Percentiles rank a stretch among this genome's conserved stretches.
phyloP scores from a whole-genome alignment of 768 basidiomycete species.

The Auricularia cornea region DNA sequence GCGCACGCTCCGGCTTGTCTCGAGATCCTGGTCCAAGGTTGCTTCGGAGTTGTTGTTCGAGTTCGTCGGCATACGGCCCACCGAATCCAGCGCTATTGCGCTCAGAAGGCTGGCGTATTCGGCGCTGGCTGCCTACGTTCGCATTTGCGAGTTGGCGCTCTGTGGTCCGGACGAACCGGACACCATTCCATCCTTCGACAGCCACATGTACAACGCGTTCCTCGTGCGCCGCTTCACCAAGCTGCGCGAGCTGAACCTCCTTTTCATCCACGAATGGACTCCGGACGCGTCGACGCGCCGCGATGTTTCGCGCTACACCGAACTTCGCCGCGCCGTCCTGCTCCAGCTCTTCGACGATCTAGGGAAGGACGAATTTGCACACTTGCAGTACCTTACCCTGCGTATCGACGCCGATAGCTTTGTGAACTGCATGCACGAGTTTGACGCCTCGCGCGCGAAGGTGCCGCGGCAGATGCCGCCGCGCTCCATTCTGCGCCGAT shows the following conservation, averaged over 20 bases:
- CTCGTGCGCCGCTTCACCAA: not conserved
- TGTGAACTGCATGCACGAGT: not conserved
- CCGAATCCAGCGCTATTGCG: not conserved
- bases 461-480: not conserved
- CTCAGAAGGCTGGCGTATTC: not conserved
- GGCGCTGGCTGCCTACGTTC: not conserved
- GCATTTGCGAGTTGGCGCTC: not conserved
- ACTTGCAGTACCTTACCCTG: not conserved
- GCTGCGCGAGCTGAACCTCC: not conserved
- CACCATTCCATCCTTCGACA: not conserved
- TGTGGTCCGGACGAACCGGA: not conserved
- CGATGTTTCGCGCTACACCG: not conserved
- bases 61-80: not conserved
- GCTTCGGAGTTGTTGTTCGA: not conserved
- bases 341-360: not conserved
- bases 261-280: not conserved
- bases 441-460: not conserved
- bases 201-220: not conserved
- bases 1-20: not conserved
- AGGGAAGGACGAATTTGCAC: not conserved
- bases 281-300: not conserved
- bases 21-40: not conserved
- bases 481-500: not conserved
- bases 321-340: not conserved
- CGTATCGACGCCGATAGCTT: not conserved